A percentile compares a stretch with the other conserved stretches of the same genome.
Conservation (phyloP, 78 protist species). For the Planoprotostelium fungivorum region DNA sequence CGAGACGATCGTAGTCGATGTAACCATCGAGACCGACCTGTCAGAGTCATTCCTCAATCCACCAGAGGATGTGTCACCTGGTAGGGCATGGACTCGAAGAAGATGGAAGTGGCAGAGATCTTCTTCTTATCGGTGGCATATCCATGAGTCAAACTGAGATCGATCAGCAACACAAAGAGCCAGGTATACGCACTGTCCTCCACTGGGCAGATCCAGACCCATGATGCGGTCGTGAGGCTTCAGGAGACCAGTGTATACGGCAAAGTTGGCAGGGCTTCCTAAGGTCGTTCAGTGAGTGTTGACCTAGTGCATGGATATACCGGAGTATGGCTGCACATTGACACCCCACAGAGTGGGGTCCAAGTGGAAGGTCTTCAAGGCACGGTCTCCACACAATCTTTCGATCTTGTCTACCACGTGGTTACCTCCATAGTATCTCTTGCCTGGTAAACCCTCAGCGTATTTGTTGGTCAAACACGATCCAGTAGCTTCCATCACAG, state of each 20-base stretch:
- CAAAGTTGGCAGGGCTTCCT: conserved; percentile 93
- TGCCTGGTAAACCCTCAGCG: conserved; percentile 98
- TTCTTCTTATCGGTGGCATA: conserved; percentile 92
- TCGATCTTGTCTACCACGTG: conserved; percentile 93
- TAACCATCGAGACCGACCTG: conserved; percentile 72
- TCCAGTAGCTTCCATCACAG: conserved; percentile 97
- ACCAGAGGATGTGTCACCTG: conserved; percentile 32
- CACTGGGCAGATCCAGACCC: conserved; percentile 98
- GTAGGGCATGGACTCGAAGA: conserved; percentile 97
- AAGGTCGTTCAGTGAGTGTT: neutral
- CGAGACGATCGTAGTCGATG: conserved; percentile 94
- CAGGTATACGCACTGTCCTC: conserved; percentile 82
- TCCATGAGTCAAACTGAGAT: conserved; percentile 90
- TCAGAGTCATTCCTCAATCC: neutral
- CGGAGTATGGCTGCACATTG: conserved; percentile 97
- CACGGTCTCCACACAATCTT: conserved; percentile 88
- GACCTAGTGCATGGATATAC: conserved; percentile 1
- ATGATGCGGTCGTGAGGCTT: conserved; percentile 98
- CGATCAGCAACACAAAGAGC: neutral
- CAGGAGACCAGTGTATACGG: conserved; percentile 88
- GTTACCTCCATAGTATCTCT: conserved; percentile 96
- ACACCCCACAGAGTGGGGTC: conserved; percentile 94
- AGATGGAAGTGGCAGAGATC: conserved; percentile 92
- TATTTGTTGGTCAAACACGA: conserved; percentile 98
- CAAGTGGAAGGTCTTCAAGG: conserved; percentile 88